These are phyloP conservation scores for Leonotis leonurus DNA, from an alignment of 257 asterid species.

Conservation along the genomic window DNA sequence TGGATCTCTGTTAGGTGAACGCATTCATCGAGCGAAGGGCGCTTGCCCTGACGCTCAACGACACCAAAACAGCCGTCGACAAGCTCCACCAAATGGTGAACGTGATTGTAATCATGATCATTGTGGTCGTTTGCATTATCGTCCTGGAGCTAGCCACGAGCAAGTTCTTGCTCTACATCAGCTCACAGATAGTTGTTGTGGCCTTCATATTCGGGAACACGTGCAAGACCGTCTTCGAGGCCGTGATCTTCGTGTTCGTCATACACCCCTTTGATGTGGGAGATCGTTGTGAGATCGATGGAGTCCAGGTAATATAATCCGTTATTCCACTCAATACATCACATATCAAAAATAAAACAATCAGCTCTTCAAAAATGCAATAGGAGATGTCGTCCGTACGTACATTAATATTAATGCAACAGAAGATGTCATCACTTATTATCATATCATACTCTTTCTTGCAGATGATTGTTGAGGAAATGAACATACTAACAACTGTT, in stretches of 20 bases:
- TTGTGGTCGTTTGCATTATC: slow-evolving; percentile 47
- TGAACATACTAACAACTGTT: slow-evolving; percentile 78
- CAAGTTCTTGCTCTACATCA: slow-evolving; percentile 58
- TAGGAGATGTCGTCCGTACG: no score
- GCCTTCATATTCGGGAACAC: slow-evolving; percentile 87
- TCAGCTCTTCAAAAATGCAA: no score
- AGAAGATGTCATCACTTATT: not conserved
- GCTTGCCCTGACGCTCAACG: slow-evolving; percentile 76
- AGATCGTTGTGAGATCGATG: slow-evolving; percentile 84
- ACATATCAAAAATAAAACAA: no score
- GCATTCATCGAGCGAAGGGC: slow-evolving; percentile 85
- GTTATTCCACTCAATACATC: no score
- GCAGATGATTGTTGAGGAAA: slow-evolving; percentile 90
- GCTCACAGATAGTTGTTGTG: slow-evolving; percentile 87
- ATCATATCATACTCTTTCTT: not conserved
- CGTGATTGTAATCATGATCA: slow-evolving; percentile 45
- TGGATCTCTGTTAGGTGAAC: slow-evolving; percentile 38
- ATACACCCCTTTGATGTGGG: slow-evolving; percentile 92
- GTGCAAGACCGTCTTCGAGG: slow-evolving; percentile 76
- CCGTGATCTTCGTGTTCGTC: slow-evolving; percentile 70
- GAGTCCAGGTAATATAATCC: slow-evolving; percentile 57
- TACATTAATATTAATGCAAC: no score
- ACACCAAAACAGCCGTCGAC: slow-evolving; percentile 83
- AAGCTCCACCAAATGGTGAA: slow-evolving; percentile 80
- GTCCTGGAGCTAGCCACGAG: slow-evolving; percentile 64